A percentile compares a stretch with the other conserved stretches of the same genome.
These are phyloP conservation scores for Epichloe typhina DNA, from an alignment of 2,329 filamentous ascomycete genomes.

Conservation along the genomic window DNA sequence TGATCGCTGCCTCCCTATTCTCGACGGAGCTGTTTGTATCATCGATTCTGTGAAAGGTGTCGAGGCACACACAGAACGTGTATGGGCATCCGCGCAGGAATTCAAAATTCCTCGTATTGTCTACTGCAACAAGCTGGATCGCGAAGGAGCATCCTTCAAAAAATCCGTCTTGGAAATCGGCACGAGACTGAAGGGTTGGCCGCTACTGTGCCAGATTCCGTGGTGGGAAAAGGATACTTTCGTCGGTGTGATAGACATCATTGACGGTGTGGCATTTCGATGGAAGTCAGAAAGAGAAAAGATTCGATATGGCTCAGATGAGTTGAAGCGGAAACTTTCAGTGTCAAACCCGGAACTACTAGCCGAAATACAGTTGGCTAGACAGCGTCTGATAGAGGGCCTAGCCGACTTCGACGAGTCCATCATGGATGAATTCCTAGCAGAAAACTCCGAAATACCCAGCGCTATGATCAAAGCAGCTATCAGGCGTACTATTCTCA, in stretches of 20 bases:
- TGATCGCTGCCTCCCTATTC: slow-evolving; percentile 71
- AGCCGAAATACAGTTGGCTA: slow-evolving; percentile 60
- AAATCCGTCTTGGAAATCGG: slow-evolving; percentile 79
- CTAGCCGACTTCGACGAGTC: slow-evolving; percentile 80
- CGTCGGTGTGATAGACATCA: slow-evolving; percentile 71
- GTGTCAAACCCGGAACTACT: slow-evolving; percentile 37
- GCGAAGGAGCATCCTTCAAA: slow-evolving; percentile 67
- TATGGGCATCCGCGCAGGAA: slow-evolving; percentile 80
- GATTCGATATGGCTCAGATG: slow-evolving; percentile 19
- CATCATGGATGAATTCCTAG: slow-evolving; percentile 74
- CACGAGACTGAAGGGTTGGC: slow-evolving; percentile 66
- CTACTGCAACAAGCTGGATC: slow-evolving; percentile 68
- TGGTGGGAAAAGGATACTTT: slow-evolving; percentile 81
- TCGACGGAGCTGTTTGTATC: slow-evolving; percentile 87
- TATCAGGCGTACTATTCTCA: slow-evolving; percentile 58
- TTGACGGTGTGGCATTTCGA: slow-evolving; percentile 60
- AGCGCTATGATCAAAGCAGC: slow-evolving; percentile 55
- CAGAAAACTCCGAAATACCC: slow-evolving; percentile 62
- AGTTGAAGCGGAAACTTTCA: slow-evolving; percentile 27
- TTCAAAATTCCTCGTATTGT: slow-evolving; percentile 73
- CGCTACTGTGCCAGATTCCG: slow-evolving; percentile 85
- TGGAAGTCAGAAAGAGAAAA: slow-evolving; percentile 43
- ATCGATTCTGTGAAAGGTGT: slow-evolving; percentile 87
- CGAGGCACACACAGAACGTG: slow-evolving; percentile 92
- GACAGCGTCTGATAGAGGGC: slow-evolving; percentile 65